Evolutionary conservation across 164 flowering plant species (phyloP), one percentile per base, ranked within the genome.

Genomic region (Liquidambar formosana): DNA sequence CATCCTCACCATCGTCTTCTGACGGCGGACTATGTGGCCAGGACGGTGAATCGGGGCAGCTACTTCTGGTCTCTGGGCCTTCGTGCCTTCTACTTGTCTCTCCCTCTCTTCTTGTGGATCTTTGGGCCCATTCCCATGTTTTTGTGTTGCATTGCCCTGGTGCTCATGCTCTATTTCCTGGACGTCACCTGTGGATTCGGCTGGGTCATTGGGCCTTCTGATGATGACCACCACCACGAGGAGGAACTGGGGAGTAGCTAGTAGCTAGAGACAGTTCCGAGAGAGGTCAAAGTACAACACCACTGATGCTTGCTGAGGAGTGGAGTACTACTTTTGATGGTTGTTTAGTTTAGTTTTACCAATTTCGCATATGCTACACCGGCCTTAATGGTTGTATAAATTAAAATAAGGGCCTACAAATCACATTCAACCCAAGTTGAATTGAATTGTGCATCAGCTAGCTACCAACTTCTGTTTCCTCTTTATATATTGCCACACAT

Each of bases 61-160:
- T 84, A 86, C 57, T 94, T 90, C 66, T 92, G 97, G 97, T 92
- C 97, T 0, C 49, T 92, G 2, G 98, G 98, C 0, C 63, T 88
- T 48, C 68, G 93, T 1, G 92, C 91, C 4, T 92, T 92, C 72
- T 94, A 92, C 78, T 85, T 91, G 69, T 94, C 98, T 0, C 84
- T 90, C 63, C 98, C 98, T 8, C 69, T 90, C 6, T 88, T 92
- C 58, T 52, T 94, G 65, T 94, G 98, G 98, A 78, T 90, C 21
- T 92, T 94, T 72, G 97, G 98, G 1, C 93, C 98, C 6, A 82
- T 94, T 18, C 93, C 96, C 8, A 90, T 92, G 97, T 83, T 92
- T 19, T 5, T 75, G 12, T 73, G 83, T 47, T 82, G 91, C 72
- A 10, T 86, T 16, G 64, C 81, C 25, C 70, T 92, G 57, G 89